These are phyloP conservation scores for Hibiscus syriacus DNA, from an alignment of 345 rosid genomes.

Conservation along the genomic window DNA sequence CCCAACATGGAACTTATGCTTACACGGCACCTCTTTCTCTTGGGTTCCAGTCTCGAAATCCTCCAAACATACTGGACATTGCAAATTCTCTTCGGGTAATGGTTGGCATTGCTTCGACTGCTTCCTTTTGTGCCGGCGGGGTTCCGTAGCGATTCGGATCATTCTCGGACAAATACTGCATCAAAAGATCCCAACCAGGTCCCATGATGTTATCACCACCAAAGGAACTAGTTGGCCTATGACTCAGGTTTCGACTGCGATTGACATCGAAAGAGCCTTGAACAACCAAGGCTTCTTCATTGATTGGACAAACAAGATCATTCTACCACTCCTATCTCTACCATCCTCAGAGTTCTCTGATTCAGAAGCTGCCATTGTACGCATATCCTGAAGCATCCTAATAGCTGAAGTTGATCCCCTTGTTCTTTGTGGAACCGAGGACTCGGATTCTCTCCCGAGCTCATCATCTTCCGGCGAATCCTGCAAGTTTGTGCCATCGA, in stretches of 20 bases:
- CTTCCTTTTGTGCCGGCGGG: slow-evolving; percentile 29
- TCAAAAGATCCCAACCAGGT: slow-evolving; percentile 37
- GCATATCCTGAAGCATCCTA: no score
- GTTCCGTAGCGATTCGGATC: slow-evolving; percentile 31
- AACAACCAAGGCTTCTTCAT: slow-evolving; percentile 28
- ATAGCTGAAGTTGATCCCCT: slow-evolving; percentile 17
- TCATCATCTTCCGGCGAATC: slow-evolving; percentile 17
- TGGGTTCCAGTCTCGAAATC: slow-evolving; percentile 46
- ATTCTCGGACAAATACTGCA: slow-evolving; percentile 34
- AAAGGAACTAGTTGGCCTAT: slow-evolving; percentile 14
- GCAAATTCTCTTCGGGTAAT: slow-evolving; percentile 19
- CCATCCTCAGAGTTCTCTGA: slow-evolving; percentile 11
- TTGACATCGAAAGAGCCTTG: slow-evolving; percentile 13
- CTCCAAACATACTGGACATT: slow-evolving; percentile 45
- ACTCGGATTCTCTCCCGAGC: slow-evolving; percentile 17
- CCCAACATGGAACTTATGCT: slow-evolving; percentile 43
- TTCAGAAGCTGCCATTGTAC: background rate
- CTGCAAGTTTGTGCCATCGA: slow-evolving; percentile 2
- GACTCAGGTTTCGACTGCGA: background rate
- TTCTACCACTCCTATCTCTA: slow-evolving; percentile 13
- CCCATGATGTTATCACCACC: slow-evolving; percentile 28
- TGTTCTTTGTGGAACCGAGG: slow-evolving; percentile 18
- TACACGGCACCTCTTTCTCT: slow-evolving; percentile 56
- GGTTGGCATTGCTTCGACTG: slow-evolving; percentile 34
- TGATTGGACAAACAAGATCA: slow-evolving; percentile 32